A percentile compares a stretch with the other conserved stretches of the same genome.
Evolutionary conservation across 768 basidiomycete species (phyloP).

Genomic region (Tylopilus sp.): DNA sequence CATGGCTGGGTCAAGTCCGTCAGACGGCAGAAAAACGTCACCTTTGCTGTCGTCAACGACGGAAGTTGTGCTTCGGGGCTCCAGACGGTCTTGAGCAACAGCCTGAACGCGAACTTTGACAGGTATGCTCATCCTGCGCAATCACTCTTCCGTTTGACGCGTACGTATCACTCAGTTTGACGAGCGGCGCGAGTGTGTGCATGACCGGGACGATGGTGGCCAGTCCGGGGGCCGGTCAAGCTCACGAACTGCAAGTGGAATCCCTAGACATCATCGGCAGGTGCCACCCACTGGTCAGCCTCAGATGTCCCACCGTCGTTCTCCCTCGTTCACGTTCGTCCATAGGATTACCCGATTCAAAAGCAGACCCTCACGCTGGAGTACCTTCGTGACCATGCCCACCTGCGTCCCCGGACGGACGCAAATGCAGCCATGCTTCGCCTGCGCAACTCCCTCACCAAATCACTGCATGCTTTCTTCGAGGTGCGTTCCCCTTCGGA

Average conservation of each 20-base stretch:
- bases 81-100: slow-evolving; percentile 68
- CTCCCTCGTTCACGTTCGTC: slow-evolving; percentile 5
- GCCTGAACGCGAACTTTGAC: slow-evolving; percentile 13
- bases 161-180: slow-evolving; percentile 35
- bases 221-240: slow-evolving; percentile 51
- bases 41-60: slow-evolving; percentile 81
- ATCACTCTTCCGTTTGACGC: background rate
- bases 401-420: slow-evolving; percentile 82
- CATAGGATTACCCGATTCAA: slow-evolving; percentile 84
- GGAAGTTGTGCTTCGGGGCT: slow-evolving; percentile 69
- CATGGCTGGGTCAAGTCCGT: slow-evolving; percentile 87
- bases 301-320: background rate
- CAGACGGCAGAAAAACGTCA: slow-evolving; percentile 81
- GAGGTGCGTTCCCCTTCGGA: slow-evolving; percentile 47
- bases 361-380: slow-evolving; percentile 79
- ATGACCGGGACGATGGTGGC: slow-evolving; percentile 44
- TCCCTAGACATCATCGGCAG: slow-evolving; percentile 48
- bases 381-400: slow-evolving; percentile 80
- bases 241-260: slow-evolving; percentile 49
- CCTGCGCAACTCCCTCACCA: slow-evolving; percentile 56
- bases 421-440: slow-evolving; percentile 72
- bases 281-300: slow-evolving; percentile 54
- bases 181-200: slow-evolving; percentile 54
- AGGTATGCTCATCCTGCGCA: slow-evolving; percentile 8
- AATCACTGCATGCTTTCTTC: slow-evolving; percentile 64